A percentile compares a stretch with the other conserved stretches of the same genome.
These are phyloP conservation scores for Trichophyton benhamiae DNA, from an alignment of 2,329 filamentous ascomycete genomes.

Conservation along the genomic window DNA sequence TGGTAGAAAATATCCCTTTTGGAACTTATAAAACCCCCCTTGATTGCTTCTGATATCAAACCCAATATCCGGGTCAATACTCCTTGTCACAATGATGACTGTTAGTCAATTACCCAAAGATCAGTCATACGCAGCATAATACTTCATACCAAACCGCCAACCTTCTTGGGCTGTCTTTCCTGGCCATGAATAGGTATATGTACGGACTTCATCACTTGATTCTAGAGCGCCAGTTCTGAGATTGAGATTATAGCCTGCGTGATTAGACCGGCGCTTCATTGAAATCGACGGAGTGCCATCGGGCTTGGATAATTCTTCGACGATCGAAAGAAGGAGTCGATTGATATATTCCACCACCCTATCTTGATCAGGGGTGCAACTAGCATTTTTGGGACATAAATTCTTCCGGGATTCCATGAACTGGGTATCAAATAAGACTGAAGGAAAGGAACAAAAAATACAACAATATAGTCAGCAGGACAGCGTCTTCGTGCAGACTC, in stretches of 20 bases:
- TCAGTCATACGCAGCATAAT: not conserved
- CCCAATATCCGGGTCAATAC: slow-evolving; percentile 45
- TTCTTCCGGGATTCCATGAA: not conserved
- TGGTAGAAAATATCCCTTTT: slow-evolving; percentile 56
- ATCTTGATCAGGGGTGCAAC: slow-evolving; percentile 4
- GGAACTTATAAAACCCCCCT: slow-evolving; percentile 38
- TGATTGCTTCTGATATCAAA: slow-evolving; percentile 42
- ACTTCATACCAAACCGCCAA: slow-evolving; percentile 42
- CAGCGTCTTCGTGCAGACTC: not conserved
- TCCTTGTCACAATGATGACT: slow-evolving; percentile 27
- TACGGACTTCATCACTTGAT: slow-evolving; percentile 12
- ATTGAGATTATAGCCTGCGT: slow-evolving; percentile 18
- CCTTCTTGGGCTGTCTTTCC: slow-evolving; percentile 44
- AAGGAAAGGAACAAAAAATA: not conserved
- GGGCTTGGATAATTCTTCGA: slow-evolving; percentile 19
- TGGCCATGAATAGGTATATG: slow-evolving; percentile 40
- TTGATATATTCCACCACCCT: slow-evolving; percentile 23
- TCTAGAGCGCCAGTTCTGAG: slow-evolving; percentile 21
- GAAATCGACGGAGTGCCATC: slow-evolving; percentile 20
- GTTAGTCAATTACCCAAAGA: not conserved
- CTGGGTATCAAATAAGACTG: not conserved
- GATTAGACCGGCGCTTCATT: slow-evolving; percentile 18
- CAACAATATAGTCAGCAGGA: not conserved
- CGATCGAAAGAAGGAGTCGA: slow-evolving; percentile 16
- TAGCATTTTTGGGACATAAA: not conserved